A percentile compares a stretch with the other conserved stretches of the same genome.
These are phyloP conservation scores for Tephrocybe rancida DNA, from an alignment of 768 basidiomycete species.

Conservation along the genomic window DNA sequence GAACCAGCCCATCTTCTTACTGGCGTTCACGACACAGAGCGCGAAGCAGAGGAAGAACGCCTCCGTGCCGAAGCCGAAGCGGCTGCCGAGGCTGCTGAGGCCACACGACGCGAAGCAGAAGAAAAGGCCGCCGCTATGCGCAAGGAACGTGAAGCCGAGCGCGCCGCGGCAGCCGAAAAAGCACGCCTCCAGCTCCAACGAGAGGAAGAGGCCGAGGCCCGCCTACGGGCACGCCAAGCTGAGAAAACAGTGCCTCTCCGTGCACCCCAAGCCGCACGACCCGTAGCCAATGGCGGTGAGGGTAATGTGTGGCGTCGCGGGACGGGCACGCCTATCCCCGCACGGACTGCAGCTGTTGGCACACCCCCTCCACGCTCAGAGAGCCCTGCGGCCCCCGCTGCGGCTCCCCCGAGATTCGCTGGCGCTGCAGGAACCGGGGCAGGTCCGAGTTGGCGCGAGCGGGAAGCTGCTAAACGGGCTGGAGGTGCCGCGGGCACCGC, in stretches of 20 bases:
- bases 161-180: constrained; percentile 52
- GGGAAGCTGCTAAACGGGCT: constrained; percentile 20
- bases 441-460: constrained; percentile 30
- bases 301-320: constrained; percentile 37
- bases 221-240: constrained; percentile 39
- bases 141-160: constrained; percentile 51
- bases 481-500: constrained; percentile 18
- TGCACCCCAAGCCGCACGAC: constrained; percentile 27
- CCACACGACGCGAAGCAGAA: constrained; percentile 63
- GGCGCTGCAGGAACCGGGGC: constrained; percentile 23
- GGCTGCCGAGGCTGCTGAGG: constrained; percentile 47
- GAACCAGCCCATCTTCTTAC: background rate
- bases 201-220: constrained; percentile 71
- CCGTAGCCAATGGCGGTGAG: constrained; percentile 26
- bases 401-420: constrained; percentile 36
- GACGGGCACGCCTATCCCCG: constrained; percentile 28
- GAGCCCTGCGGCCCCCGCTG: constrained; percentile 54
- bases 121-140: constrained; percentile 54
- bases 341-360: constrained; percentile 22
- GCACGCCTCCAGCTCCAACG: constrained; percentile 63
- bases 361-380: constrained; percentile 51
- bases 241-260: constrained; percentile 34
- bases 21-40: constrained; percentile 37
- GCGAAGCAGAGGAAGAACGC: constrained; percentile 56
- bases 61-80: constrained; percentile 51